phyloP scores from a whole-genome alignment of 2,329 filamentous ascomycete genomes.

The Colletotrichum cordylinicola region DNA sequence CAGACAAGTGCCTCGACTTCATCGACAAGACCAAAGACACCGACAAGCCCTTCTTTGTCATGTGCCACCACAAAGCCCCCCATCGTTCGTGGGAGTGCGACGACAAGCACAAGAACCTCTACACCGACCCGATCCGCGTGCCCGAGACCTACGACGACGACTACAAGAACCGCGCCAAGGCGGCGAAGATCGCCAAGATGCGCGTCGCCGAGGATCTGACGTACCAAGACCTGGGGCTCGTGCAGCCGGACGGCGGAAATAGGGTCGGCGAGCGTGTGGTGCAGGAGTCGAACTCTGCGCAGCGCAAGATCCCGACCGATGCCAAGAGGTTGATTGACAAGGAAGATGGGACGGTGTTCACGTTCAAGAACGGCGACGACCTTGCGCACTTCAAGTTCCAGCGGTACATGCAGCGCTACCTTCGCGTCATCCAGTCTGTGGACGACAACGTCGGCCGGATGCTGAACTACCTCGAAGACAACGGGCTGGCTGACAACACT shows the following conservation, averaged over 20 bases:
- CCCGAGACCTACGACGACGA: constrained; percentile 60
- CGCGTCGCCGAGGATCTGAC: constrained; percentile 56
- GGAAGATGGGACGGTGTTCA: constrained; percentile 50
- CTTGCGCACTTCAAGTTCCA: constrained; percentile 61
- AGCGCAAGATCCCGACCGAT: constrained; percentile 31
- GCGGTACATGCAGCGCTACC: constrained; percentile 61
- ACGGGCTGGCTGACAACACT: constrained; percentile 49
- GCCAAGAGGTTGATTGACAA: constrained; percentile 46
- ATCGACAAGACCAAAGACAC: constrained; percentile 36
- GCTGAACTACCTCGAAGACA: constrained; percentile 49
- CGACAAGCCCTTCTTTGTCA: constrained; percentile 55
- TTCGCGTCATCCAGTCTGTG: constrained; percentile 56
- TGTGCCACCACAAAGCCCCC: constrained; percentile 63
- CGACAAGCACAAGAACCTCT: constrained; percentile 52
- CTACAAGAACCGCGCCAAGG: constrained; percentile 58
- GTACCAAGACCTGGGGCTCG: constrained; percentile 51
- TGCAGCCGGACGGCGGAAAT: constrained; percentile 54
- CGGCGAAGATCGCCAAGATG: constrained; percentile 56
- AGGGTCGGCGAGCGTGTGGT: constrained; percentile 39
- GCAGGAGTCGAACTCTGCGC: constrained; percentile 28
- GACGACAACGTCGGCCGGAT: constrained; percentile 58
- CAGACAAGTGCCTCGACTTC: constrained; percentile 51
- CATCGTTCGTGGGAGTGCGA: constrained; percentile 59
- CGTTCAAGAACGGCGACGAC: constrained; percentile 44
- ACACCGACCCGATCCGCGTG: constrained; percentile 48